phyloP scores from a whole-genome alignment of 495 filamentous ascomycete genomes.

The Evernia prunastri region DNA sequence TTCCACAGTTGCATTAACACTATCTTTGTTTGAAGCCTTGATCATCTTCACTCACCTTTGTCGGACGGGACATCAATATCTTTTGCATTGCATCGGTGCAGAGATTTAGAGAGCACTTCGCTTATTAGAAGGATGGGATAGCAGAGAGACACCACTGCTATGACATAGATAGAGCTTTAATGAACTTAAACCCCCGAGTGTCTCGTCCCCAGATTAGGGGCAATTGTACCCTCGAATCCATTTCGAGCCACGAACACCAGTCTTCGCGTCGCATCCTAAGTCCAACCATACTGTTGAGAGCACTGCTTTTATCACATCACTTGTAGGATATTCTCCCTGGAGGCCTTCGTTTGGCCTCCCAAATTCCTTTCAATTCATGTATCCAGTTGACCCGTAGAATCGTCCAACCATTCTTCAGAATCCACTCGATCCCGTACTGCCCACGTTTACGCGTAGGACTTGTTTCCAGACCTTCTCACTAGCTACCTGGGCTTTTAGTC shows the following conservation, averaged over 20 bases:
- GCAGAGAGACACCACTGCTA: neutral
- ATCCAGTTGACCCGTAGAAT: no score
- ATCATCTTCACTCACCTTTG: constrained; percentile 12
- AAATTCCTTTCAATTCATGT: no score
- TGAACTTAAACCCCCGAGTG: neutral
- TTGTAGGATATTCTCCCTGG: no score
- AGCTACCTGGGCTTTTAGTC: no score
- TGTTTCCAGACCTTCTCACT: no score
- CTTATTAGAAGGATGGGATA: constrained; percentile 1
- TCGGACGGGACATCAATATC: neutral
- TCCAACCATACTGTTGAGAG: neutral
- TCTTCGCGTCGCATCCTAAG: no score
- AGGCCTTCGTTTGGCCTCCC: no score
- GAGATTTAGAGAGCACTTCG: neutral
- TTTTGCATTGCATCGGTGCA: neutral
- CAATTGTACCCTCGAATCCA: neutral
- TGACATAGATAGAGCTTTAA: neutral
- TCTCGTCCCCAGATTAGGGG: neutral
- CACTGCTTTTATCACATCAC: no score
- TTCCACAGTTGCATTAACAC: neutral
- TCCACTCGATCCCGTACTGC: no score
- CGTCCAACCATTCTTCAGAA: no score
- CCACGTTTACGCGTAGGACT: no score
- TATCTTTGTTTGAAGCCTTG: neutral
- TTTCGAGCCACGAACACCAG: no score